Percentiles rank a stretch among this genome's conserved stretches.
These are phyloP conservation scores for Kuraishia cidri DNA, from an alignment of 805 yeast genomes.

Conservation along the genomic window DNA sequence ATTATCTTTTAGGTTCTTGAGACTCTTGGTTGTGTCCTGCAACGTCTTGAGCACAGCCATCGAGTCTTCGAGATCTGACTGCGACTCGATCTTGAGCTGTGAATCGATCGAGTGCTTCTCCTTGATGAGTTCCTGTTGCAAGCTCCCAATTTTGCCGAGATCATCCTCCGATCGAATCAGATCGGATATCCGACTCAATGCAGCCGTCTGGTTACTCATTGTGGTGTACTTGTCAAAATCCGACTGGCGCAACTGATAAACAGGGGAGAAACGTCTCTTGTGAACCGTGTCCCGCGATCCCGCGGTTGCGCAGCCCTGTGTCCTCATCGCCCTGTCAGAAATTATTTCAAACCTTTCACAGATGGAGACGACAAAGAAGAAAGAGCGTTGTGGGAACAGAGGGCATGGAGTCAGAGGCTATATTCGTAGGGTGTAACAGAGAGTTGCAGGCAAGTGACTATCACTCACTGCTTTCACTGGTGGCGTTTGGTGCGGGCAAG, in stretches of 20 bases:
- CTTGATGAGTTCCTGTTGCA: conserved; percentile 47
- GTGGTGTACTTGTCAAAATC: not conserved
- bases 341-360: too few relatives aligned
- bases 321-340: too few relatives aligned
- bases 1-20: conserved; percentile 38
- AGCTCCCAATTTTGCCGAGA: conserved; percentile 38
- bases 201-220: conserved; percentile 1
- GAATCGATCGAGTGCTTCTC: conserved; percentile 73
- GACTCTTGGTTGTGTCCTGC: conserved; percentile 30
- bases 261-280: too few relatives aligned
- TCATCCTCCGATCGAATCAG: conserved; percentile 25
- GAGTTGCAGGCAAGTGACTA: conserved; percentile 55
- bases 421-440: conserved; percentile 66
- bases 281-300: too few relatives aligned
- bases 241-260: too few relatives aligned
- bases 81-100: conserved; percentile 65
- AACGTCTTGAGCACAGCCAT: conserved; percentile 30
- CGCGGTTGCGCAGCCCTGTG: too few relatives aligned
- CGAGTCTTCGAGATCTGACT: conserved; percentile 50
- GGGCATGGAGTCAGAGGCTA: conserved; percentile 39
- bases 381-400: too few relatives aligned
- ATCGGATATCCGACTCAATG: conserved; percentile 1
- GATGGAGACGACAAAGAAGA: too few relatives aligned
- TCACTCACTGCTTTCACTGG: conserved; percentile 21
- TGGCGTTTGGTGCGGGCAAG: conserved; percentile 68